Conservation (phyloP, 495 filamentous ascomycete genomes). For the Lentithecium fluviatile region DNA sequence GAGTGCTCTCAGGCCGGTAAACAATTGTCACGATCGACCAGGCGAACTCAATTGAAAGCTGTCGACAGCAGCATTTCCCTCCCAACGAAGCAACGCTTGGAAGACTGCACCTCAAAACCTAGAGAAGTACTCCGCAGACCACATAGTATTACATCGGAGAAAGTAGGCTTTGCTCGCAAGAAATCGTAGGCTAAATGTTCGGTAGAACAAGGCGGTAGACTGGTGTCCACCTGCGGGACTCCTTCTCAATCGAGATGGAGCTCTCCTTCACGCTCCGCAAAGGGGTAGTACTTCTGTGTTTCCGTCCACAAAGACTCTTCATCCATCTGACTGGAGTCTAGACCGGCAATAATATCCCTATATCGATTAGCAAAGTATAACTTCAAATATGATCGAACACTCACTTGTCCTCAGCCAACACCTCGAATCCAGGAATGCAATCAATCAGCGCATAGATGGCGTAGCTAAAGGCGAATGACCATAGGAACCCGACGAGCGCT, state of each 20-base stretch:
- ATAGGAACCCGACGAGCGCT: slow-evolving; percentile 46
- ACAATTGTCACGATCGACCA: no score
- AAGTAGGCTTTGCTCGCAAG: no score
- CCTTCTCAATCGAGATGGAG: slow-evolving; percentile 19
- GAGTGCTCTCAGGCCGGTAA: no score
- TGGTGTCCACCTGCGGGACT: no score
- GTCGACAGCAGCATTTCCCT: no score
- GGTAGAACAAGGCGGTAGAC: no score
- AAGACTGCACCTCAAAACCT: no score
- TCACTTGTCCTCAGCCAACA: slow-evolving; percentile 34
- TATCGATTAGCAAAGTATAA: slow-evolving; percentile 31
- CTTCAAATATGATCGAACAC: not conserved
- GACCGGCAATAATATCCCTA: slow-evolving; percentile 49
- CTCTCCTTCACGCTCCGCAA: slow-evolving; percentile 31
- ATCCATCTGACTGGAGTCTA: slow-evolving; percentile 53
- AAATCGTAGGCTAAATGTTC: no score
- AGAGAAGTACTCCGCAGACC: no score
- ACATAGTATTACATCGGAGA: no score
- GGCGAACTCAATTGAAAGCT: no score
- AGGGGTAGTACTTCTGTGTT: slow-evolving; percentile 51
- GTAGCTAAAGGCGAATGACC: slow-evolving; percentile 39
- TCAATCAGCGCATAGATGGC: slow-evolving; percentile 34
- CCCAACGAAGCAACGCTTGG: no score
- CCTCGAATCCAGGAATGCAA: slow-evolving; percentile 33
- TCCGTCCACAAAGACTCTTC: slow-evolving; percentile 43